Base-by-base conservation (phyloP, 257 asterid species). In the Fraxinus anomala region DNA sequence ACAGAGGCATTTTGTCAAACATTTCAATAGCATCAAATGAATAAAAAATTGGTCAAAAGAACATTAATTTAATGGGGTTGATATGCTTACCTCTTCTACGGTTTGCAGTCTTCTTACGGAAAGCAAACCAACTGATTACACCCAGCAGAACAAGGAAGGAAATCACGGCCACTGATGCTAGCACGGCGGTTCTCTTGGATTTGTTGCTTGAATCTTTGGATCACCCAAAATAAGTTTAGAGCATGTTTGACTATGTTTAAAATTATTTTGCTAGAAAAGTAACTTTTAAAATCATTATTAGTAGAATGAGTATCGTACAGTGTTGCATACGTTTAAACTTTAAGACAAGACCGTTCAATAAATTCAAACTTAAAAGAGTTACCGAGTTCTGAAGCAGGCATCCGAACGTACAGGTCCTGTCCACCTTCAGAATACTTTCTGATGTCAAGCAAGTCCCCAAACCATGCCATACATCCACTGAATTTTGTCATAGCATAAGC, bases 381-480 rank as follows among this genome's bases (percentile, higher is more conserved):
- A 86, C 88, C 89, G 36, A 86, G 76, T 83, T 82, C 82, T 59
- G 86, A 82, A 6, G 72, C 71, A 28, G 85, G 85, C 86, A 83
- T 83, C 40, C 82, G 74, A 30, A 88, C 72, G 72, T 76, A 84
- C 73, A 88, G 76, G 1, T 83, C 88, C 69, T 77, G 86, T 21
- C 91, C 89, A 28, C 84, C 91, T 1, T 73, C 70, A 34, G 61
- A 68, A 51, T 77, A 80, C 0, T 56, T 9, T 33, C 85, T 82
- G 24, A 83, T 72, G 74, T 88, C 91, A 3, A 80, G 19, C 76
- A 88, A 74, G 0, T 82, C 85, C 26, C 85, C 86, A 3, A 65
- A 84, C 91, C 91, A 88, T 6, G 59, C 34, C 11, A 85, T 70
- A 21, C 89, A 87, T 7, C 83, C 88, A 42, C 34, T 80, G 3